These are phyloP conservation scores for Vigna radiata DNA, from an alignment of 306 rosid species.

Conservation along the genomic window DNA sequence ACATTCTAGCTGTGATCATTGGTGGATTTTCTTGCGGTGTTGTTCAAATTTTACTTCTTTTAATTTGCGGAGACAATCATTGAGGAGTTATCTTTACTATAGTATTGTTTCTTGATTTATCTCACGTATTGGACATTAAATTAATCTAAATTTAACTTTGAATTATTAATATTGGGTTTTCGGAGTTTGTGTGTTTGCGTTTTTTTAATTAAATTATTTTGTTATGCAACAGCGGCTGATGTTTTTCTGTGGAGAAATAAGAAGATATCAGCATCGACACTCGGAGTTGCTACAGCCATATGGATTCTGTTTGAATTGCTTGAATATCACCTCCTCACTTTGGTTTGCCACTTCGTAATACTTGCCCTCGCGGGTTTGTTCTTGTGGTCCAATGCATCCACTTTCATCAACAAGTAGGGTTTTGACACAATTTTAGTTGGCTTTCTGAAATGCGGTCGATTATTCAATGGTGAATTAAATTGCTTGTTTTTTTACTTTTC, in stretches of 20 bases:
- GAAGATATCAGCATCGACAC: constrained; percentile 76
- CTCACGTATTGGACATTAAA: neutral
- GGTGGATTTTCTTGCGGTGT: neutral
- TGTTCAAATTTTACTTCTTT: neutral
- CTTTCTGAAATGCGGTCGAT: neutral
- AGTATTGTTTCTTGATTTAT: neutral
- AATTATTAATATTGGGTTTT: neutral
- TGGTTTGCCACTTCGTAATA: constrained; percentile 69
- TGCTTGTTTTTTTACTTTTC: constrained; percentile 27
- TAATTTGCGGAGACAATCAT: neutral
- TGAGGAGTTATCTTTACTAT: neutral
- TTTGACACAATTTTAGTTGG: neutral
- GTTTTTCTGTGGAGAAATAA: constrained; percentile 93
- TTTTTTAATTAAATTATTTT: constrained; percentile 19
- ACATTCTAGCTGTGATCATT: constrained; percentile 2
- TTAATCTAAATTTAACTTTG: neutral
- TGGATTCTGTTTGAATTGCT: constrained; percentile 88
- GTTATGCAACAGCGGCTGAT: constrained; percentile 77
- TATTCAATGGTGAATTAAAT: constrained; percentile 19
- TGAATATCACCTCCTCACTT: constrained; percentile 80
- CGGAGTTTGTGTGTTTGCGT: neutral
- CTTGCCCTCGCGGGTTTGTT: constrained; percentile 68
- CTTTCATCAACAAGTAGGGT: constrained; percentile 80
- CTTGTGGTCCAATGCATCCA: constrained; percentile 88
- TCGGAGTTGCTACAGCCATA: constrained; percentile 70